Evolutionary conservation across 2,329 filamentous ascomycete genomes (phyloP), one percentile per base, ranked within the genome.

Genomic region (Pseudogymnoascus sp.): DNA sequence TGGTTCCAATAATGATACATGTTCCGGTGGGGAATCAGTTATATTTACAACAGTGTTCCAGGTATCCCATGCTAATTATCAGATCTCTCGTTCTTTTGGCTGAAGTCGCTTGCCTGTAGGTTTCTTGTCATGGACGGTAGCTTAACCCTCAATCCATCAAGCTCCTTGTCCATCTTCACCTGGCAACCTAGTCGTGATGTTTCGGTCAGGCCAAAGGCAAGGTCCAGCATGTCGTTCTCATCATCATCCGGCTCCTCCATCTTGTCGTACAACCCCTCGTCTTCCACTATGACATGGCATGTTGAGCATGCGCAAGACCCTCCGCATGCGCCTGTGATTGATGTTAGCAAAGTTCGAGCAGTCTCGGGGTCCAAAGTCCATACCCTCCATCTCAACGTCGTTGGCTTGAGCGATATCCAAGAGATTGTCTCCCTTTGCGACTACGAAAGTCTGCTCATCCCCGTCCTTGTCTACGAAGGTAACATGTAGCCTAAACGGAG

Each of bases 341-440:
- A 9, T 25, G 14, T 68, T 61, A 66, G 55, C 45, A 16, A 38
- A 30, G 28, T 49, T 25, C 52, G 25, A 23, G 38, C 14, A 60
- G 23, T 30, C n/a, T 23, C 30, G 59, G 42, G 42, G 42, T 52
- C 16, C 25, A 28, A 12, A 28, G n/a, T 28, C 69, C 76, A 64
- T 73, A 83, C 84, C 92, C 80, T 99, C 94, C 93, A 99, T 97
- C 75, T 99, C 94, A 42, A 99, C 80, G 72, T 97, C 93, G 75
- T 97, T 85, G 52, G 89, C 91, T 74, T 97, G 93, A 22, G 93
- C 94, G 71, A 99, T 93, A 72, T 97, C 93, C 62, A 99, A 82
- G 61, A 99, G 80, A 75, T 99, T 99, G 76, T 96, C 92, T 59
- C 94, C 94, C 69, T 89, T 86, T 12, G 85, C 80, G 7, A 97